Percentiles rank a stretch among this genome's conserved stretches.
phyloP scores from a whole-genome alignment of 2,329 filamentous ascomycete species.

The Hymenoscyphus albidus region DNA sequence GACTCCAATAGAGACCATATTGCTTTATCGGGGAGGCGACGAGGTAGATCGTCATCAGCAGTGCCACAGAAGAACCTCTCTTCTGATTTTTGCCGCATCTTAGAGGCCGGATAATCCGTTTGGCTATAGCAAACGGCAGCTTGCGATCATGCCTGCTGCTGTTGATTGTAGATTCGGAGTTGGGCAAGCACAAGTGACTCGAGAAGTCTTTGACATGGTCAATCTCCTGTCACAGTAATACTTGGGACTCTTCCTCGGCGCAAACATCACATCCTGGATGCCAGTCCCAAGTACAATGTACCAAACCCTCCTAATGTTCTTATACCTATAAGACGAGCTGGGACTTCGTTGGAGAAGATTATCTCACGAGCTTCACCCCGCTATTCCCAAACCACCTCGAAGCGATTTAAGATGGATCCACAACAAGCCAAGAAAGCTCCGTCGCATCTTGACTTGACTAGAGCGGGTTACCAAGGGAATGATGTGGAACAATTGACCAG shows the following conservation, averaged over 20 bases:
- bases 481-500: not conserved
- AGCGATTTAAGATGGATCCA: slow-evolving; percentile 4
- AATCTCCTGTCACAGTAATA: slow-evolving; percentile 1
- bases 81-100: not conserved
- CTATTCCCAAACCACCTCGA: slow-evolving; percentile 4
- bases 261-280: not conserved
- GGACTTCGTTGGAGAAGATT: not conserved
- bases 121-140: not conserved
- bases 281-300: not conserved
- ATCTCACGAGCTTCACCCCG: not conserved
- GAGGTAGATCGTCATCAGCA: slow-evolving; percentile 3
- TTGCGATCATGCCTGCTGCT: not conserved
- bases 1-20: not conserved
- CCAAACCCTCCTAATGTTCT: not conserved
- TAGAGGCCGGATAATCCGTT: not conserved
- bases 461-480: not conserved
- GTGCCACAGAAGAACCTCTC: not conserved
- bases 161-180: not conserved
- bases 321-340: not conserved
- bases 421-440: not conserved
- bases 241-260: not conserved
- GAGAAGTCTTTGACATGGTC: not conserved
- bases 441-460: not conserved
- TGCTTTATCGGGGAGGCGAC: not conserved
- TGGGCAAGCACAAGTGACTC: slow-evolving; percentile 2